A percentile compares a stretch with the other conserved stretches of the same genome.
Conservation (phyloP, 169 alveolate species). For the Plasmodium vivax region DNA sequence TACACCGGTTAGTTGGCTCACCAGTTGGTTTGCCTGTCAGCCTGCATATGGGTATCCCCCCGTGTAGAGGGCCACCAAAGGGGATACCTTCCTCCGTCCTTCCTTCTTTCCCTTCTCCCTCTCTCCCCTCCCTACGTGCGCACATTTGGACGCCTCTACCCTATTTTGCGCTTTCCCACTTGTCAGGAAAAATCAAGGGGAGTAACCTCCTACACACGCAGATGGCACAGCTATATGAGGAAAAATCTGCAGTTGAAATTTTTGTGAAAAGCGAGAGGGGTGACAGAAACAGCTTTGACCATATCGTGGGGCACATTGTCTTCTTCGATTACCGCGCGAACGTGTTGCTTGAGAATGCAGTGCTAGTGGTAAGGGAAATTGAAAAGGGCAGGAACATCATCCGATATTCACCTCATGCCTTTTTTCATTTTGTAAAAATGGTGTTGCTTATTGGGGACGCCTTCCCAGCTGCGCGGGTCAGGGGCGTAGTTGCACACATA, state of each 20-base stretch:
- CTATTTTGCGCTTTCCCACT: not conserved
- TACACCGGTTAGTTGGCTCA: slow-evolving; percentile 25
- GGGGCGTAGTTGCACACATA: not conserved
- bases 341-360: slow-evolving; percentile 37
- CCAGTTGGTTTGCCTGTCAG: not conserved
- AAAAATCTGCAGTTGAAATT: slow-evolving; percentile 35
- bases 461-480: not conserved
- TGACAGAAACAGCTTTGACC: not conserved
- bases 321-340: slow-evolving; percentile 27
- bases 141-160: not conserved
- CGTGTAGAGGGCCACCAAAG: not conserved
- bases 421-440: not conserved
- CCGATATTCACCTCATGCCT: not conserved
- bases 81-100: not conserved
- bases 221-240: slow-evolving; percentile 21
- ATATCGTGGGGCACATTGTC: slow-evolving; percentile 38
- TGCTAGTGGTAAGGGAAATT: slow-evolving; percentile 4
- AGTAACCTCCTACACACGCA: slow-evolving; percentile 18
- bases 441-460: not conserved
- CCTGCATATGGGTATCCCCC: not conserved
- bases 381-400: not conserved
- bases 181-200: slow-evolving; percentile 28
- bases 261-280: slow-evolving; percentile 19
- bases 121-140: not conserved
- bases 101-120: no score